Percentiles rank a stretch among this genome's conserved stretches.
These are phyloP conservation scores for Mycena leptocephala DNA, from an alignment of 768 basidiomycete genomes.

Conservation along the genomic window DNA sequence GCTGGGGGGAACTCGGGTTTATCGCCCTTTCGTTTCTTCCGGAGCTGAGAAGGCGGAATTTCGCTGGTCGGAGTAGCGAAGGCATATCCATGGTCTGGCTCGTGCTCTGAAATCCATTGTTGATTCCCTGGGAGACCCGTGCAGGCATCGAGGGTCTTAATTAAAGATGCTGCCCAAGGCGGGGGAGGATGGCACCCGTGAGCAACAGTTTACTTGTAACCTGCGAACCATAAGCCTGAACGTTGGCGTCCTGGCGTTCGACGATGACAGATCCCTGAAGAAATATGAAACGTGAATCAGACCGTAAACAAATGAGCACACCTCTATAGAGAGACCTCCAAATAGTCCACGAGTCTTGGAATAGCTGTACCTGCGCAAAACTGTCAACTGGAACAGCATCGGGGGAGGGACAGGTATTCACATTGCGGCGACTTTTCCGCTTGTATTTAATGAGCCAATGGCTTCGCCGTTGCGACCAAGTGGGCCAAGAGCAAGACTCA, in stretches of 20 bases:
- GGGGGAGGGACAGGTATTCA: conserved; percentile 47
- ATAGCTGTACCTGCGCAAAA: conserved; percentile 81
- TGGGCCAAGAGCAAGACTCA: conserved; percentile 92
- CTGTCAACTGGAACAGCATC: conserved; percentile 9
- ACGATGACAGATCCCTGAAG: conserved; percentile 86
- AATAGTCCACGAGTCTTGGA: conserved; percentile 95
- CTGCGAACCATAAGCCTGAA: conserved; percentile 81
- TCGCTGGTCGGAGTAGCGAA: conserved; percentile 66
- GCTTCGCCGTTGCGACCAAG: conserved; percentile 97
- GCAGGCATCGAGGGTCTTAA: conserved; percentile 81
- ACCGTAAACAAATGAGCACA: neutral
- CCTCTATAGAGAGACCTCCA: conserved; percentile 89
- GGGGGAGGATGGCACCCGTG: conserved; percentile 84
- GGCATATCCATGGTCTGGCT: conserved; percentile 63
- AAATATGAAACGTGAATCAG: neutral
- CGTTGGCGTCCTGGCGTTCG: conserved; percentile 95
- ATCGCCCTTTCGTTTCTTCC: conserved; percentile 64
- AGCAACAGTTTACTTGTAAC: conserved; percentile 88
- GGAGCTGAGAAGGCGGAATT: conserved; percentile 54
- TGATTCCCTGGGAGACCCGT: conserved; percentile 80
- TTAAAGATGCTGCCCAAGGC: conserved; percentile 83
- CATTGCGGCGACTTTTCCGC: conserved; percentile 95
- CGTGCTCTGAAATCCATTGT: conserved; percentile 76
- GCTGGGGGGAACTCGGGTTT: conserved; percentile 72
- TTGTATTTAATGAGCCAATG: conserved; percentile 84